Evolutionary conservation across 1,139 yeast species (phyloP), one percentile per base, ranked within the genome.

Genomic region (Saccharomyces hybrid): DNA sequence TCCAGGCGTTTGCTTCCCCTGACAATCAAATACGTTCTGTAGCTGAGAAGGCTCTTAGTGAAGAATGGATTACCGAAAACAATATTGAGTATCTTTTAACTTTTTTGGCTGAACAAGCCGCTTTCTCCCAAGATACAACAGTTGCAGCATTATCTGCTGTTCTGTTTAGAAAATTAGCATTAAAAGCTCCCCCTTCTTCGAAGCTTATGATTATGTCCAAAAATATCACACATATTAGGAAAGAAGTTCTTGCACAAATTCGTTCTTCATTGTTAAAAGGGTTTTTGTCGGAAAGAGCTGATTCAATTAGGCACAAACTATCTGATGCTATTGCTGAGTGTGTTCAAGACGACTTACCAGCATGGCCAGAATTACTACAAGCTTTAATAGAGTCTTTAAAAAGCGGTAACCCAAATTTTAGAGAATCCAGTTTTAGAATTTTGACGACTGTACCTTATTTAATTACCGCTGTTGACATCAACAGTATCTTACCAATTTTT

Each of bases 291-390:
- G 84, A 78, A 56, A 86, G 84, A 67, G 75, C 86, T 25, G 81
- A 81, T 57, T 63, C 64, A 48, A 91, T 90, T 41, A 84, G 98
- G 69, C 97, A 91, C 70, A 93, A 93, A 69, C 76, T 93, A 54
- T 84, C 97, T 4, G 99, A 93, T 74, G 96, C 96, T 4, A 87
- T 93, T 55, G 88, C 98, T 1, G 98, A 91, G 70, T 82, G 93
- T 47, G 95, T 97, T 3, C 84, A 82, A 62, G 83, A 79, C 50
- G 88, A 83, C 62, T 70, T 75, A 42, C 75, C 76, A 26, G 71
- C 77, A 13, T 91, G 98, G 98, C 80, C 83, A 30, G 91, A 87
- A 50, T 78, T 91, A 50, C 73, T 89, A 49, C 90, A 89, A 51
- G 82, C 90, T 1, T 75, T 91, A 51, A 80, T 88, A 62, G 84